These are phyloP conservation scores for Colletotrichum sublineola DNA, from an alignment of 2,329 filamentous ascomycete genomes.

Conservation along the genomic window DNA sequence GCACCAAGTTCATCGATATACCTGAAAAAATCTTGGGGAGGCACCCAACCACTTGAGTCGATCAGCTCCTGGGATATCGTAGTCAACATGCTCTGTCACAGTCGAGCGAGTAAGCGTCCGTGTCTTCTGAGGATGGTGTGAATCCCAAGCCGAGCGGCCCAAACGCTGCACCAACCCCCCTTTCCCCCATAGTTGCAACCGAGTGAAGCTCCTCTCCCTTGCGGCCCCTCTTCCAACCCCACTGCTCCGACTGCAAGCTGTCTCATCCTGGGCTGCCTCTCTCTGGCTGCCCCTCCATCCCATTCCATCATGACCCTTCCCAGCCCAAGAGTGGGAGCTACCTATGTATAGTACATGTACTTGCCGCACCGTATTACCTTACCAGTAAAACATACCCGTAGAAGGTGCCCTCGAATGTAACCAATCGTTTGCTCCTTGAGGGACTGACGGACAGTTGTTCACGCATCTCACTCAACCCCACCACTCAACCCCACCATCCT, in stretches of 20 bases:
- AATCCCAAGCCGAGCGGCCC: conserved; percentile 10
- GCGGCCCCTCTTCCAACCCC: conserved; percentile 29
- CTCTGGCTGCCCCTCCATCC: conserved; percentile 20
- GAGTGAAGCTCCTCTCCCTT: conserved; percentile 17
- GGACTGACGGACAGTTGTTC: neutral
- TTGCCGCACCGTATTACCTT: neutral
- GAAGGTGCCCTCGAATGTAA: conserved; percentile 5
- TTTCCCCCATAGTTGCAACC: conserved; percentile 10
- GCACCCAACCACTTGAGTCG: neutral
- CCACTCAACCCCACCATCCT: conserved; percentile 21
- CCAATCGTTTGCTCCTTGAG: conserved; percentile 10
- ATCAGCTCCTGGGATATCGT: neutral
- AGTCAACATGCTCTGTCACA: neutral
- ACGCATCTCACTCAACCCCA: conserved; percentile 27
- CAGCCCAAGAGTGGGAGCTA: conserved; percentile 7
- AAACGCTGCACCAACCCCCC: conserved; percentile 15
- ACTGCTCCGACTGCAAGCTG: conserved; percentile 29
- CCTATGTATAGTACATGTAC: neutral
- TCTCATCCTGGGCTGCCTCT: conserved; percentile 40
- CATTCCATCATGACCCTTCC: conserved; percentile 5
- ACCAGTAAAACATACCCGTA: neutral
- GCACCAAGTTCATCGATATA: neutral
- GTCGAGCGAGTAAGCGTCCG: neutral
- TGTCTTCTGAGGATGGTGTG: conserved; percentile 10
- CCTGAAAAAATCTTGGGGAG: too few relatives aligned